phyloP scores from a whole-genome alignment of 306 rosid species.

The Lathyrus aphaca region DNA sequence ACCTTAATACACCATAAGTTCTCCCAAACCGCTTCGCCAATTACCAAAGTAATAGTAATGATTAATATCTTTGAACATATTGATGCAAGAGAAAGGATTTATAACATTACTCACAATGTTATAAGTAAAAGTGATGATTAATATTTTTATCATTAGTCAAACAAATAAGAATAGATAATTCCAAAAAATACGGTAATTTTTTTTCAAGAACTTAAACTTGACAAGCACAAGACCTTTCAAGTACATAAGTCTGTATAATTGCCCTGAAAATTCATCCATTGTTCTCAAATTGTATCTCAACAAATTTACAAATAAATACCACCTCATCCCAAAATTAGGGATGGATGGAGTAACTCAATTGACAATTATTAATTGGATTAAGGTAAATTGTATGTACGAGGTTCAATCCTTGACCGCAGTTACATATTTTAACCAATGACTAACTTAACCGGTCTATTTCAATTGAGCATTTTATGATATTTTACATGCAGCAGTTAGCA shows the following conservation, averaged over 20 bases:
- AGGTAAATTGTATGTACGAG: slow-evolving; percentile 23
- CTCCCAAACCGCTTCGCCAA: too few relatives aligned
- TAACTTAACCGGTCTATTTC: slow-evolving; percentile 5
- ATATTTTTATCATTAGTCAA: slow-evolving; percentile 80
- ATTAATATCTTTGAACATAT: slow-evolving; percentile 32
- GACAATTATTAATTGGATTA: neutral
- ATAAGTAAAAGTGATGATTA: slow-evolving; percentile 35
- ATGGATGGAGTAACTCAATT: slow-evolving; percentile 33
- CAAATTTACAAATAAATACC: slow-evolving; percentile 14
- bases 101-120: slow-evolving; percentile 22
- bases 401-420: slow-evolving; percentile 13
- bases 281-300: slow-evolving; percentile 98
- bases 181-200: slow-evolving; percentile 97
- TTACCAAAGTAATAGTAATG: too few relatives aligned
- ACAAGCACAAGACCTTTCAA: slow-evolving; percentile 97
- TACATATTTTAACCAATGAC: slow-evolving; percentile 28
- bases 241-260: slow-evolving; percentile 88
- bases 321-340: slow-evolving; percentile 67
- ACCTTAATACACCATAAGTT: too few relatives aligned
- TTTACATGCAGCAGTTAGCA: slow-evolving; percentile 28
- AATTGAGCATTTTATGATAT: slow-evolving; percentile 12
- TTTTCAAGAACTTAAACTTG: slow-evolving; percentile 95
- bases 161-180: slow-evolving; percentile 88
- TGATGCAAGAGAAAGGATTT: slow-evolving; percentile 32
- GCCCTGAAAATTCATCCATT: slow-evolving; percentile 99